Percentiles rank a stretch among this genome's conserved stretches.
Evolutionary conservation across 257 asterid genomes (phyloP).

Genomic region (Solanum ossicruentum): DNA sequence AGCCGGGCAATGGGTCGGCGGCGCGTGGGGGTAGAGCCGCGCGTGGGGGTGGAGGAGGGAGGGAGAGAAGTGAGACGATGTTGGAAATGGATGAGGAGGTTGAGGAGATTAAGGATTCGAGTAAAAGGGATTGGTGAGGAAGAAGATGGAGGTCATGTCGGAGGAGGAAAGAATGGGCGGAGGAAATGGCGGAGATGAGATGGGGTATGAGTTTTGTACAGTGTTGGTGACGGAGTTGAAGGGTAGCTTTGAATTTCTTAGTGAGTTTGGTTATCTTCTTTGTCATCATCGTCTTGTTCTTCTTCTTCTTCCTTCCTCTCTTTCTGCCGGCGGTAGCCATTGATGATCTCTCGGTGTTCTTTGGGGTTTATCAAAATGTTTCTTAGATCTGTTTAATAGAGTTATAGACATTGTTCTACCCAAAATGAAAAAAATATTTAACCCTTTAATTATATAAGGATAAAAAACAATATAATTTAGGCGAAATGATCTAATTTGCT

Average conservation of each 20-base stretch:
- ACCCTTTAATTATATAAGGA: too few species aligned
- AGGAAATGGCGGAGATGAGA: slow-evolving; percentile 55
- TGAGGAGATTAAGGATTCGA: slow-evolving; percentile 65
- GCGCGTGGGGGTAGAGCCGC: neutral
- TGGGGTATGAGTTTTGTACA: slow-evolving; percentile 39
- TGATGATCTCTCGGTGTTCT: neutral
- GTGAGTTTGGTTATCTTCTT: slow-evolving; percentile 5
- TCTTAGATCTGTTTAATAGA: neutral
- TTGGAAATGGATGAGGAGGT: slow-evolving; percentile 47
- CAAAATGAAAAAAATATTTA: too few species aligned
- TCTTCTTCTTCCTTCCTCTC: slow-evolving; percentile 12
- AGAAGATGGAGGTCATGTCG: slow-evolving; percentile 60
- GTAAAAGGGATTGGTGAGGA: slow-evolving; percentile 62
- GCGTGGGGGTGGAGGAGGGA: slow-evolving; percentile 16
- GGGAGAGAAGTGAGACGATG: slow-evolving; percentile 41
- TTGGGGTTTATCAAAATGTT: neutral
- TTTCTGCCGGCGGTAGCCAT: slow-evolving; percentile 37
- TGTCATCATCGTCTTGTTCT: slow-evolving; percentile 7
- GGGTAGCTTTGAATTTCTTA: slow-evolving; percentile 14
- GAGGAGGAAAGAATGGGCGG: slow-evolving; percentile 60
- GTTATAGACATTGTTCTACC: neutral
- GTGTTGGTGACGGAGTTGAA: slow-evolving; percentile 3
- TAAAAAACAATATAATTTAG: too few species aligned
- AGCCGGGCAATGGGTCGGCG: neutral
- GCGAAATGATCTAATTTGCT: too few species aligned